Evolutionary conservation across 2,329 filamentous ascomycete genomes (phyloP), one percentile per base, ranked within the genome.

Genomic region (Stemphylium lycopersici): DNA sequence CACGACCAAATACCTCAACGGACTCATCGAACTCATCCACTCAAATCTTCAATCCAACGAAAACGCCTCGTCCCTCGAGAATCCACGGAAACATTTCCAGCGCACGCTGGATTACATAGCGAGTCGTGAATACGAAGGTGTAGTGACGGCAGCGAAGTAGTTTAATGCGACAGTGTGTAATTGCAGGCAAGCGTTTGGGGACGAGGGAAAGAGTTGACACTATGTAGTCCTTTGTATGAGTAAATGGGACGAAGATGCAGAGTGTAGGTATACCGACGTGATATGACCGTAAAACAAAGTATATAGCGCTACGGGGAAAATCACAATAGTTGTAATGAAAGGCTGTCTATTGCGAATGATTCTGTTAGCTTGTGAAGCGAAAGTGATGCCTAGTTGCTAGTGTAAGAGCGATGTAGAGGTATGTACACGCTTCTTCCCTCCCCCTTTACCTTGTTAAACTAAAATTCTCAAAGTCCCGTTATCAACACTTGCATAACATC

Each of bases 1-100:
- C 34, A 99, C 95, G 4, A 97, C 90, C 2, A 98, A 98, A 78
- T 99, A 98, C 75, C 84, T 99, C 59, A 99, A 99, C 72, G 95
- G 95, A 3, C 86, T 99, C 45, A 98, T 99, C 71, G 95, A 99
- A 78, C 86, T 99, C 60, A 98, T 99, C 70, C 93, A 99, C 77
- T 96, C 92, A 18, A 99, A 99, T 72, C 83, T 99, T 29, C 88
- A 89, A 62, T 92, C 89, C 52, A 95, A 91, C 72, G 88, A 91
- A 71, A 90, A 95, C 66, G 90, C 90, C 29, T 84, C 88, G 0
- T 89, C 88, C 18, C 84, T 98, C 45, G 95, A 99, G 71, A 91
- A 87, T 61, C 96, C 95, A 59, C 90, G 89, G 75, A 91, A 91
- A 70, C 95, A 99, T 77, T 99, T 99, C 78, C 85, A 96, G 76